These are phyloP conservation scores for Populus deltoides DNA, from an alignment of 345 rosid species.

Conservation along the genomic window DNA sequence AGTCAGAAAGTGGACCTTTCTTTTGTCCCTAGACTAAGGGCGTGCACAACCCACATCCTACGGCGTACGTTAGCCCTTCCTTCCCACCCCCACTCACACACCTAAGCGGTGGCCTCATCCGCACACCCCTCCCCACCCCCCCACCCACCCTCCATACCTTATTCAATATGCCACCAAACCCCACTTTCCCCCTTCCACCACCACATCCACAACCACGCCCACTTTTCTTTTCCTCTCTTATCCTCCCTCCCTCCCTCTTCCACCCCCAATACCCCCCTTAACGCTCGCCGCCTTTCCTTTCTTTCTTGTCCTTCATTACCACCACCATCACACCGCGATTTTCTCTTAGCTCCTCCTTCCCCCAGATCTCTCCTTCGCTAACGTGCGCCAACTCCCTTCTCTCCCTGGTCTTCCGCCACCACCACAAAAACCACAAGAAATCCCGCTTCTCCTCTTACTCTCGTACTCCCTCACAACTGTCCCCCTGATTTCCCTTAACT, in stretches of 20 bases:
- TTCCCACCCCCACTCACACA: slow-evolving; percentile 2
- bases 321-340: neutral
- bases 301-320: neutral
- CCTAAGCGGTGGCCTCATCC: slow-evolving; percentile 32
- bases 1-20: slow-evolving; percentile 27
- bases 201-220: slow-evolving; percentile 7
- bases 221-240: neutral
- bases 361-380: slow-evolving; percentile 1
- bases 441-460: neutral
- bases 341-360: neutral
- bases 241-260: slow-evolving; percentile 3
- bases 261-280: neutral
- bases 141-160: slow-evolving; percentile 15
- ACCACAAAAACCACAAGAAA: neutral
- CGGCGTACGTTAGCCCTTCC: slow-evolving; percentile 19
- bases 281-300: neutral
- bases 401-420: neutral
- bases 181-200: slow-evolving; percentile 36
- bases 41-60: neutral
- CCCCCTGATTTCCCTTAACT: neutral
- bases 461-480: neutral
- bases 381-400: neutral
- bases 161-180: slow-evolving; percentile 44
- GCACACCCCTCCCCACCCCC: slow-evolving; percentile 38
- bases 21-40: neutral